A percentile compares a stretch with the other conserved stretches of the same genome.
These are phyloP conservation scores for Gardenia jasminoides DNA, from an alignment of 257 asterid species.

Conservation along the genomic window DNA sequence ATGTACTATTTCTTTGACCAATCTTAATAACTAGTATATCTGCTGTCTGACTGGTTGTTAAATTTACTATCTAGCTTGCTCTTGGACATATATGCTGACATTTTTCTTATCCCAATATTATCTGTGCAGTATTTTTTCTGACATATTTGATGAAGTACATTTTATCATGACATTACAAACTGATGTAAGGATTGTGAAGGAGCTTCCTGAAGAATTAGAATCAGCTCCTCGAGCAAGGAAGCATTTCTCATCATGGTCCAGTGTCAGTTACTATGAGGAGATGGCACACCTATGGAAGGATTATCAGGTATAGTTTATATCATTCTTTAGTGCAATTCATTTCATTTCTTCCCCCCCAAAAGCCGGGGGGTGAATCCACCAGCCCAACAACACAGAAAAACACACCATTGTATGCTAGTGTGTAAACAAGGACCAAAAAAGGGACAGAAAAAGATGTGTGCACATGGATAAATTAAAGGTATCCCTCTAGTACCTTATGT, in stretches of 20 bases:
- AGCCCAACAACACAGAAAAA: not conserved
- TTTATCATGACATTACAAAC: slow-evolving; percentile 58
- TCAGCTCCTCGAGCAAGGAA: slow-evolving; percentile 84
- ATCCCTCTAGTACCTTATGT: not conserved
- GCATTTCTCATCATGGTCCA: slow-evolving; percentile 87
- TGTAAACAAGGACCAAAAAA: too few relatives aligned
- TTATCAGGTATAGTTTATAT: slow-evolving; percentile 47
- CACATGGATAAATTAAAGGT: too few relatives aligned
- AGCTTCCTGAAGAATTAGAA: slow-evolving; percentile 80
- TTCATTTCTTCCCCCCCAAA: not conserved
- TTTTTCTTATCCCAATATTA: slow-evolving; percentile 13
- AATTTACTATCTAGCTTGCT: not conserved
- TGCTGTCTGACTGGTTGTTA: not conserved
- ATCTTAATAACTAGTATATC: not conserved
- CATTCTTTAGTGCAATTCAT: not conserved
- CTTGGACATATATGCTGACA: not conserved
- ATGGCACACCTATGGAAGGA: slow-evolving; percentile 79
- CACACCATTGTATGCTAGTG: too few relatives aligned
- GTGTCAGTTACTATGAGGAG: slow-evolving; percentile 78
- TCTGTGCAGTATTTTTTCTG: slow-evolving; percentile 76
- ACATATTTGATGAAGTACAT: slow-evolving; percentile 81
- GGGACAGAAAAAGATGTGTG: too few relatives aligned
- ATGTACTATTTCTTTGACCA: not conserved
- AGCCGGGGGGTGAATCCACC: too few relatives aligned
- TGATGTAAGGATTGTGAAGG: slow-evolving; percentile 75